These are phyloP conservation scores for Graphilbum fragrans DNA, from an alignment of 2,329 filamentous ascomycete species.

Conservation along the genomic window DNA sequence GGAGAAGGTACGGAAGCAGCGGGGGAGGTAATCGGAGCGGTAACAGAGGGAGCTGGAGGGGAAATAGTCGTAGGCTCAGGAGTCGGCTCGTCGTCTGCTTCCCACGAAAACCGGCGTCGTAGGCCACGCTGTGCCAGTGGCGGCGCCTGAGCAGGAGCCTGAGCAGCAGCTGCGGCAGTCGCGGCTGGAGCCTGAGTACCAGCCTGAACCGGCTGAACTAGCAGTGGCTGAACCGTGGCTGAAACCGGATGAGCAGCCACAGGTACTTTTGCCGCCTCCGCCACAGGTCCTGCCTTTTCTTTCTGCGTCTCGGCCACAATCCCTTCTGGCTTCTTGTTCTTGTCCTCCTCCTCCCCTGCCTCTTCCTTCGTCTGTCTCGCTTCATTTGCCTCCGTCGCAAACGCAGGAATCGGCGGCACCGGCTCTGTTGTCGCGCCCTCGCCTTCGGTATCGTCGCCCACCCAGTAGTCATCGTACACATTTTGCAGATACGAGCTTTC, in stretches of 20 bases:
- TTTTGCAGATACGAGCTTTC: conserved; percentile 53
- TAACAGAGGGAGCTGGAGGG: conserved; percentile 1
- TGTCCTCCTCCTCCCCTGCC: too few species aligned
- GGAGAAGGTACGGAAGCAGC: too few species aligned
- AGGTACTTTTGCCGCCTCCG: too few species aligned
- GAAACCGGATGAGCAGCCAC: too few species aligned
- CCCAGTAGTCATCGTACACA: conserved; percentile 59
- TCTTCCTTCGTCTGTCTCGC: too few species aligned
- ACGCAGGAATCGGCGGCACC: background rate
- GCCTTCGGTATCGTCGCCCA: conserved; percentile 29
- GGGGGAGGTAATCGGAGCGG: too few species aligned
- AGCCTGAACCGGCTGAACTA: background rate
- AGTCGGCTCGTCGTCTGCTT: conserved; percentile 17
- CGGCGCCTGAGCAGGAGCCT: background rate
- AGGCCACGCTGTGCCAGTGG: background rate
- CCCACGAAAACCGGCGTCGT: conserved; percentile 30
- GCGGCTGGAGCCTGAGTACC: background rate
- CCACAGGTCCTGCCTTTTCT: too few species aligned
- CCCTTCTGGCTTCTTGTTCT: too few species aligned
- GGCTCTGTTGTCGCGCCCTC: background rate
- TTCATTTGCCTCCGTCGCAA: background rate
- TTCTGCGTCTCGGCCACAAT: too few species aligned
- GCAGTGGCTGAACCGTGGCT: too few species aligned
- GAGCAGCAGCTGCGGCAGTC: background rate
- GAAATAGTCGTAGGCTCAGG: background rate